Conservation (phyloP, 2,329 filamentous ascomycete species). For the Teratosphaeriaceae sp. region DNA sequence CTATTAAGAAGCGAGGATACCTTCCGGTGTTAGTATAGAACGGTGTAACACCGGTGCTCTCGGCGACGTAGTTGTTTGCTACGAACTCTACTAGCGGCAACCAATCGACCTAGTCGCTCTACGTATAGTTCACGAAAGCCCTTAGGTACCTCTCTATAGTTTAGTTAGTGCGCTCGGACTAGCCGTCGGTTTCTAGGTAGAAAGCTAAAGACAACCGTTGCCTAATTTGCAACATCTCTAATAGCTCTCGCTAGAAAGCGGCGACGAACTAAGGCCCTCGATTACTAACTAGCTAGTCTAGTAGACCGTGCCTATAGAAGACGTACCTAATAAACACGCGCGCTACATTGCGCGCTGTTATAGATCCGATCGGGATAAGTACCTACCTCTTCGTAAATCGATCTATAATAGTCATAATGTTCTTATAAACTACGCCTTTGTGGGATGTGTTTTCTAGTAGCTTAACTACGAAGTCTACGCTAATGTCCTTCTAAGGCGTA, state of each 20-base stretch:
- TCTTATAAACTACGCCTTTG: background rate
- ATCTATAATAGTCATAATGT: background rate
- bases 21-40: too few relatives aligned
- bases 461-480: background rate
- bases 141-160: background rate
- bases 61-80: background rate
- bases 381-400: background rate
- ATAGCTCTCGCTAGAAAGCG: background rate
- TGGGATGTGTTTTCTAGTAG: background rate
- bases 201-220: background rate
- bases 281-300: background rate
- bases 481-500: background rate
- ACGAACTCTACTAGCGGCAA: background rate
- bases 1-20: too few relatives aligned
- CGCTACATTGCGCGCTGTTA: background rate
- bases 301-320: background rate
- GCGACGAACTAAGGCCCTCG: background rate
- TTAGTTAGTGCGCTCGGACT: background rate
- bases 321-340: background rate
- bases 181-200: background rate
- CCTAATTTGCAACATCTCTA: background rate
- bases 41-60: too few relatives aligned
- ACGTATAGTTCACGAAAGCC: background rate
- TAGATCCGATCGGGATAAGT: background rate
- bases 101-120: background rate